Percentiles rank a stretch among this genome's conserved stretches.
Conservation (phyloP, 2,329 filamentous ascomycete species). For the Chaetomium olivaceum region DNA sequence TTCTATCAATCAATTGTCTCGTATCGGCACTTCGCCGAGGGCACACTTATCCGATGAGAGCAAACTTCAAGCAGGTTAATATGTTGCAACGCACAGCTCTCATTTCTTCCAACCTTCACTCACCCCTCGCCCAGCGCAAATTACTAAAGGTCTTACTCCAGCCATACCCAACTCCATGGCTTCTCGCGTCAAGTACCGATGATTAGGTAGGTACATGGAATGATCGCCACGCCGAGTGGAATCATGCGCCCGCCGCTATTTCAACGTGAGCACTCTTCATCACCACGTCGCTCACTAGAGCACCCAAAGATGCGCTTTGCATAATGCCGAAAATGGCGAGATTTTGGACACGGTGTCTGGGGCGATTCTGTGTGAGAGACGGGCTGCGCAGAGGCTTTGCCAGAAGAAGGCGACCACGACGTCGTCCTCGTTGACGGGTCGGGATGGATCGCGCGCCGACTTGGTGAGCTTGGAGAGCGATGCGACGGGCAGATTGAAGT, state of each 20-base stretch:
- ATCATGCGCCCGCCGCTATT: not conserved
- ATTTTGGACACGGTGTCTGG: not conserved
- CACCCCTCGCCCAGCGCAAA: no score
- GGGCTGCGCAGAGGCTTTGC: not conserved
- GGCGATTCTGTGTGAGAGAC: not conserved
- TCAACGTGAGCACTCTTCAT: not conserved
- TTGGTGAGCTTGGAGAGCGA: not conserved
- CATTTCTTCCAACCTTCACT: no score
- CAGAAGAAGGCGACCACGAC: not conserved
- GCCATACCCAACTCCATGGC: no score
- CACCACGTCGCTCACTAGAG: not conserved
- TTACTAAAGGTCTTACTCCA: no score
- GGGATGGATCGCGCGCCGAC: not conserved
- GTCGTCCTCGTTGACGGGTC: not conserved
- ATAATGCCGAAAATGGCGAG: not conserved
- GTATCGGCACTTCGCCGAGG: no score
- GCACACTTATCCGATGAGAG: no score
- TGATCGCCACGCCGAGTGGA: not conserved
- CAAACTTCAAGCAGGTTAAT: no score
- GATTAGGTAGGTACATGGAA: no score
- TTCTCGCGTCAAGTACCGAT: no score
- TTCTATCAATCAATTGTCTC: no score
- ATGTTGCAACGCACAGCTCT: no score
- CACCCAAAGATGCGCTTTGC: not conserved
- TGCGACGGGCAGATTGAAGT: conserved; percentile 4